Evolutionary conservation across 169 alveolate species (phyloP), one percentile per base, ranked within the genome.

Genomic region (Babesia bigemina): DNA sequence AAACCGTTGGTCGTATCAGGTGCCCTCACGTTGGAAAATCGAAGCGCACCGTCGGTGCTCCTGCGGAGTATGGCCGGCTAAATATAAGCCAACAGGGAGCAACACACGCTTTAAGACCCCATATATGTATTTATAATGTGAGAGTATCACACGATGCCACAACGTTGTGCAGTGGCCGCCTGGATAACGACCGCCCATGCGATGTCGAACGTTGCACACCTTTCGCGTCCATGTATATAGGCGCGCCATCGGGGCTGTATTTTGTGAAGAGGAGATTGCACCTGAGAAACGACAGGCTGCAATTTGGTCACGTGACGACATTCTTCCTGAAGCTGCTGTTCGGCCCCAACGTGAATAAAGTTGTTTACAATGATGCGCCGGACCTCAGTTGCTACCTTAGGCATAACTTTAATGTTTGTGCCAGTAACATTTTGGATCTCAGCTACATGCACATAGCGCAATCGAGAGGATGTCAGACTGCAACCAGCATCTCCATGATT

Each of bases 281-380:
- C 26, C 50, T 53, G 76, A 7, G 53, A 39, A 19, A 53, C 21
- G 44, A 55, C 44, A 44, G 3, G 26, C 39, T 29, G 12, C 21
- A 16, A 17, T n/a, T 55, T 17, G 76, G 36, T 12, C 65, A 55
- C 14, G 29, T 53, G 33, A 67, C 76, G 0, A 11, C 2, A 0
- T 42, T 22, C 9, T 67, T 67, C 22, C 45, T 67, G 2, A 33
- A 11, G n/a, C 2, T 45, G 36, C 55, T 67, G 39, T 49, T 53
- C 33, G 76, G 79, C 10, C 63, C 71, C 4, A 58, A n/a, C 29
- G 39, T 79, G 9, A 52, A 49, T 49, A 79, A 79, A 59, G 50
- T 79, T 17, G 82, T 79, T 0, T 79, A 79, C 39, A 72, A 79
- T 28, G 75, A 79, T 22, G 79, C 78, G 1, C 28, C 71, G 16